phyloP scores from a whole-genome alignment of 768 basidiomycete species.

The Serpula lacrymans region DNA sequence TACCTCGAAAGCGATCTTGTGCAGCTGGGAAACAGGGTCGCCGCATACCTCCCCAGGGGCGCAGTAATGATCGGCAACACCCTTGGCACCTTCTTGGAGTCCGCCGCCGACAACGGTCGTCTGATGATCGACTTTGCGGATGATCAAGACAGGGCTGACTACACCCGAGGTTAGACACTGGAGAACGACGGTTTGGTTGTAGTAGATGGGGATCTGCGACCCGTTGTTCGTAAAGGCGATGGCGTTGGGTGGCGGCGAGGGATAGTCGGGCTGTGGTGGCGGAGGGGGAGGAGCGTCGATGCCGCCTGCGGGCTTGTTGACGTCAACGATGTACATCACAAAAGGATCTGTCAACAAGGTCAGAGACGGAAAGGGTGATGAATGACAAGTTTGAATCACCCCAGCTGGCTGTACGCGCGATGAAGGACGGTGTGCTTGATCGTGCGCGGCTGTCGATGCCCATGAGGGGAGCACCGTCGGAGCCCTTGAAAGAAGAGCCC shows the following conservation, averaged over 20 bases:
- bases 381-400: constrained; percentile 42
- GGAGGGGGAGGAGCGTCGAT: constrained; percentile 78
- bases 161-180: constrained; percentile 94
- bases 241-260: constrained; percentile 87
- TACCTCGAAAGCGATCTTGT: constrained; percentile 94
- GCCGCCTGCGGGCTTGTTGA: constrained; percentile 75
- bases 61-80: constrained; percentile 81
- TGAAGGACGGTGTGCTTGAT: constrained; percentile 79
- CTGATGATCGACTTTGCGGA: constrained; percentile 90
- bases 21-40: constrained; percentile 92
- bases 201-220: constrained; percentile 87
- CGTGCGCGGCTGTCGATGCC: constrained; percentile 72
- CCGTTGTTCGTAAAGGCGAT: constrained; percentile 83
- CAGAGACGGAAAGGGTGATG: constrained; percentile 11
- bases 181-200: constrained; percentile 93
- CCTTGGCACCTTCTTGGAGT: constrained; percentile 83
- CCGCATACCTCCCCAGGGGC: constrained; percentile 84
- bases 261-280: constrained; percentile 85
- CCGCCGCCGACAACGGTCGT: constrained; percentile 89
- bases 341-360: constrained; percentile 64
- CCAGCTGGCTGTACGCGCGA: constrained; percentile 88
- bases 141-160: constrained; percentile 88
- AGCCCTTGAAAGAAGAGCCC: constrained; percentile 87
- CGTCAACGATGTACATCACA: constrained; percentile 96
- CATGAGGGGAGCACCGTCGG: constrained; percentile 84